Evolutionary conservation across 108 stramenopile species (phyloP).

Genomic region (Chaetoceros tenuissimus): DNA sequence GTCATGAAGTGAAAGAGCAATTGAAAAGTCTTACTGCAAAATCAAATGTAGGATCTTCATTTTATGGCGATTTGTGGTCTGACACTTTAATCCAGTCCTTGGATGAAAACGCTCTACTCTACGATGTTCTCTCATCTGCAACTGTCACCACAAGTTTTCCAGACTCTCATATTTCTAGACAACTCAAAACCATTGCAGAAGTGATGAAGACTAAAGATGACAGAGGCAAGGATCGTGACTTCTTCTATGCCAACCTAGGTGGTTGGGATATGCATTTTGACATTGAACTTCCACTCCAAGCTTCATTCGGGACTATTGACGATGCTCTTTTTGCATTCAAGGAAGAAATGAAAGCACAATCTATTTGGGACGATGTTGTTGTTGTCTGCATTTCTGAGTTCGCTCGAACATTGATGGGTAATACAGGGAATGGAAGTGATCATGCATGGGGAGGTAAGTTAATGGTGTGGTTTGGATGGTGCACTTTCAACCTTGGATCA

Average conservation of each 20-base stretch:
- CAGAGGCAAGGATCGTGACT: slow-evolving; percentile 17
- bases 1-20: no score
- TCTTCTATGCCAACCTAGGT: slow-evolving; percentile 12
- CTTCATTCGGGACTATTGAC: slow-evolving; percentile 18
- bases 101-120: slow-evolving; percentile 7
- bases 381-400: slow-evolving; percentile 33
- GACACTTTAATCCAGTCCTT: slow-evolving; percentile 10
- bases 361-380: slow-evolving; percentile 29
- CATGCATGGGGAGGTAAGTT: no score
- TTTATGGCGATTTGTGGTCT: slow-evolving; percentile 22
- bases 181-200: slow-evolving; percentile 17
- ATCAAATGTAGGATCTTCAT: no score
- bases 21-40: no score
- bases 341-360: slow-evolving; percentile 20
- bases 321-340: slow-evolving; percentile 19
- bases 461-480: no score
- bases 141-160: slow-evolving; percentile 4
- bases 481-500: not conserved
- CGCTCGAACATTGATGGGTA: slow-evolving; percentile 28
- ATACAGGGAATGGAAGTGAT: slow-evolving; percentile 30
- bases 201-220: slow-evolving; percentile 17
- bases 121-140: slow-evolving; percentile 4
- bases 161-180: slow-evolving; percentile 12
- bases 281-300: slow-evolving; percentile 5
- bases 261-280: slow-evolving; percentile 32